Evolutionary conservation across 164 flowering plant genomes (phyloP).

Genomic region (Aristolochia californica): DNA sequence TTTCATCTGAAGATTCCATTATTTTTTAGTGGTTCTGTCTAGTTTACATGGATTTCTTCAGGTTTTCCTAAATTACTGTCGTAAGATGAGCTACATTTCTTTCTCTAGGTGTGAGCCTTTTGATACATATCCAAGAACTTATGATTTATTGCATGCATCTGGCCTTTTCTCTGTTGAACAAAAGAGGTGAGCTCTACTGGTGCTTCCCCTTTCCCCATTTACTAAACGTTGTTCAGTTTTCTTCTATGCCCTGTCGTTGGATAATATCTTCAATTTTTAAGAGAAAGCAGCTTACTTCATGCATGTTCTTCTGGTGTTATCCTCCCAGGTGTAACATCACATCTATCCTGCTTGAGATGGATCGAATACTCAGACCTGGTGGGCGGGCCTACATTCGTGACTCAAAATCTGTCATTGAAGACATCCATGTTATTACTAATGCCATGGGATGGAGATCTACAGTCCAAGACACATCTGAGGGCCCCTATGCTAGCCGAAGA

Average conservation of each 20-base stretch:
- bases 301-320: neutral
- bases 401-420: conserved; percentile 26
- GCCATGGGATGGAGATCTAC: conserved; percentile 57
- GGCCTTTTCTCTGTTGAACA: conserved; percentile 62
- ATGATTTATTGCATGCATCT: conserved; percentile 71
- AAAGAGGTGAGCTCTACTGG: conserved; percentile 34
- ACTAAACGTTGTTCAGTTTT: too few relatives aligned
- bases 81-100: neutral
- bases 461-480: conserved; percentile 48
- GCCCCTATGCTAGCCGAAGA: conserved; percentile 58
- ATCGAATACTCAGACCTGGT: conserved; percentile 69
- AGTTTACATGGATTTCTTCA: too few relatives aligned
- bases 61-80: too few relatives aligned
- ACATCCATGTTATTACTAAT: conserved; percentile 34
- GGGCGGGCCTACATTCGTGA: conserved; percentile 68
- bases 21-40: too few relatives aligned
- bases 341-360: conserved; percentile 77
- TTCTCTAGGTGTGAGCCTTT: conserved; percentile 73
- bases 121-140: conserved; percentile 89
- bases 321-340: conserved; percentile 47
- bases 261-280: too few relatives aligned
- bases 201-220: neutral
- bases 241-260: neutral
- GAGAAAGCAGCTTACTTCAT: neutral
- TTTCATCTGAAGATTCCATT: too few relatives aligned